Base-by-base conservation (phyloP, 805 yeast species). In the Trichomonascus vanleenenianus region DNA sequence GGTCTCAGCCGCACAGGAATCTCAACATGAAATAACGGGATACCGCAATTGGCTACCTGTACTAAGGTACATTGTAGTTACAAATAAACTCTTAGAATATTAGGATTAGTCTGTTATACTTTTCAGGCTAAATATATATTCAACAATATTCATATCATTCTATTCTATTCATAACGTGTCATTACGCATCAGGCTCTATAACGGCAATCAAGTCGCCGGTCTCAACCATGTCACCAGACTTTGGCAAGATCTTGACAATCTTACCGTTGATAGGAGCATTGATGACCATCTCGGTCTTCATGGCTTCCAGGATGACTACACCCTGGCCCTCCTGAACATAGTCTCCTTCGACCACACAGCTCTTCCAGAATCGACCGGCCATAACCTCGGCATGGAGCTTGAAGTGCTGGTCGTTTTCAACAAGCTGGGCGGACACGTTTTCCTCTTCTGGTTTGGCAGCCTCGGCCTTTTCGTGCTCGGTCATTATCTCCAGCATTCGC, bases 211-310 rank as follows among this genome's bases (percentile, higher is more conserved):
- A 67, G 63, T 93, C 97, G 52, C 98, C 98, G 34, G 96, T 87
- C 49, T 91, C 97, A 35, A 91, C 95, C 84, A 93, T 85, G 59
- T 91, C 96, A 58, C 97, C 97, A 59, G 87, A 86, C 45, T 74
- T 72, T 63, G 87, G 96, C 18, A 71, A 69, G 42, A 65, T 56
- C 51, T 61, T 61, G 40, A 58, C 58, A 2, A 65, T 57, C 45
- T 51, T 62, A 30, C 68, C 68, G 6, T 39, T 47, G 4, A 49
- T 55, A 1, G 95, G 74, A 16, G 97, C 79, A 45, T 66, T 71
- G 31, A 91, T 95, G 42, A 79, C 76, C 97, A 91, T 91, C 67
- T 91, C 98, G 0, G 97, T 93, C 73, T 91, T 91, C 98, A 91
- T 91, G 45, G 98, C 97, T 66, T 91, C 98, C 44, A 91, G 85